Percentiles rank a stretch among this genome's conserved stretches.
phyloP scores from a whole-genome alignment of 2,329 filamentous ascomycete species.

The Didymella pomorum region DNA sequence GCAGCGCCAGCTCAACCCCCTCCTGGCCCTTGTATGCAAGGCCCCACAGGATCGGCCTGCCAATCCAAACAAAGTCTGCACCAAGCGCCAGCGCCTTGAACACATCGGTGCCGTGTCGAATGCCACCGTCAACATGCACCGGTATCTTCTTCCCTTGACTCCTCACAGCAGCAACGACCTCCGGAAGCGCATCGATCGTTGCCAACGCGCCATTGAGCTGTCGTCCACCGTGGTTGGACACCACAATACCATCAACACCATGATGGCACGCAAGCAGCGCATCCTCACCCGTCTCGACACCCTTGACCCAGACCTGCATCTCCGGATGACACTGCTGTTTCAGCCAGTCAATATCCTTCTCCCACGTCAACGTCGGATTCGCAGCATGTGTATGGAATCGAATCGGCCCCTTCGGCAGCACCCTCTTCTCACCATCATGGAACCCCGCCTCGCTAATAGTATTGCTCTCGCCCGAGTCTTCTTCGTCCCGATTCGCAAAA shows the following conservation, averaged over 20 bases:
- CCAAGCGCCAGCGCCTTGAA: constrained; percentile 93
- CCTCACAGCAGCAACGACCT: constrained; percentile 61
- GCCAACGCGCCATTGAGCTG: constrained; percentile 59
- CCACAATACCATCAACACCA: constrained; percentile 56
- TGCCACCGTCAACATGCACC: constrained; percentile 87
- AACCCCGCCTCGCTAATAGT: constrained; percentile 9
- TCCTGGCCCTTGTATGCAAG: constrained; percentile 56
- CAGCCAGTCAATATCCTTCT: constrained; percentile 35
- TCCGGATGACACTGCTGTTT: constrained; percentile 30
- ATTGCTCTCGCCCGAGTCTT: neutral
- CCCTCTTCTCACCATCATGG: constrained; percentile 16
- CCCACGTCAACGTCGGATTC: constrained; percentile 35
- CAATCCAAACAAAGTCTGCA: constrained; percentile 79
- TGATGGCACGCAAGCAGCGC: constrained; percentile 53
- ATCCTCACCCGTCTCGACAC: constrained; percentile 53
- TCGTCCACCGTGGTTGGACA: constrained; percentile 63
- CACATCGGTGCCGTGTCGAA: constrained; percentile 88
- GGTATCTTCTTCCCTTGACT: constrained; percentile 57
- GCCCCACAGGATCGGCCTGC: constrained; percentile 69
- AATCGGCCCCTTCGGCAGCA: constrained; percentile 24
- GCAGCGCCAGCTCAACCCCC: constrained; percentile 32
- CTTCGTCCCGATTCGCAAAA: constrained; percentile 25
- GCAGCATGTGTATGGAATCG: constrained; percentile 33
- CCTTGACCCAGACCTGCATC: constrained; percentile 54
- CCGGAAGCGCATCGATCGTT: constrained; percentile 58